phyloP scores from a whole-genome alignment of 177 flowering plant genomes.

The Telopea speciosissima region DNA sequence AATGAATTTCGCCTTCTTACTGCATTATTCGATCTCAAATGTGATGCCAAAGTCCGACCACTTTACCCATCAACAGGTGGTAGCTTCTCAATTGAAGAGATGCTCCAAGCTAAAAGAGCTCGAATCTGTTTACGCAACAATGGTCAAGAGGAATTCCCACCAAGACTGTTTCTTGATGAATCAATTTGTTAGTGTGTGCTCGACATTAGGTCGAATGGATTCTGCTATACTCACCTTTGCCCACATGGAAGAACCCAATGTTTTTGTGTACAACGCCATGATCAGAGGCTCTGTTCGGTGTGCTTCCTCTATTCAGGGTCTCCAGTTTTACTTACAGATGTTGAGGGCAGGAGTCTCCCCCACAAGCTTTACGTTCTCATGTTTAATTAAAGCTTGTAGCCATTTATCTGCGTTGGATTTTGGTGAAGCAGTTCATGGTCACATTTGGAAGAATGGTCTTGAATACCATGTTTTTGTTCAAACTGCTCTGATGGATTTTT shows the following conservation, averaged over 20 bases:
- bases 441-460: slow-evolving; percentile 58
- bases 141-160: slow-evolving; percentile 39
- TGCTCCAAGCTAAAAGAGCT: slow-evolving; percentile 28
- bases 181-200: slow-evolving; percentile 55
- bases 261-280: slow-evolving; percentile 66
- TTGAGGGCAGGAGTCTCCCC: slow-evolving; percentile 35
- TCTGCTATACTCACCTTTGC: slow-evolving; percentile 43
- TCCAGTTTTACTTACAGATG: slow-evolving; percentile 39
- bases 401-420: slow-evolving; percentile 15
- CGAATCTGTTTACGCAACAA: slow-evolving; percentile 36
- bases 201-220: slow-evolving; percentile 27
- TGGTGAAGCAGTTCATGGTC: slow-evolving; percentile 56
- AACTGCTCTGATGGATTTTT: slow-evolving; percentile 62
- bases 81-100: slow-evolving; percentile 14
- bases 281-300: slow-evolving; percentile 45
- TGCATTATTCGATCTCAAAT: neutral
- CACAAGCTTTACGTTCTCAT: slow-evolving; percentile 58
- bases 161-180: slow-evolving; percentile 53
- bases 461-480: slow-evolving; percentile 47
- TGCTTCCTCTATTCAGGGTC: slow-evolving; percentile 29
- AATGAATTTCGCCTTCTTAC: neutral
- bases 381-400: slow-evolving; percentile 57
- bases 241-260: slow-evolving; percentile 51
- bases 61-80: neutral
- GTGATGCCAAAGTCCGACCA: neutral